Base-by-base conservation (phyloP, 2,329 filamentous ascomycete genomes). In the Xylaria sp. region DNA sequence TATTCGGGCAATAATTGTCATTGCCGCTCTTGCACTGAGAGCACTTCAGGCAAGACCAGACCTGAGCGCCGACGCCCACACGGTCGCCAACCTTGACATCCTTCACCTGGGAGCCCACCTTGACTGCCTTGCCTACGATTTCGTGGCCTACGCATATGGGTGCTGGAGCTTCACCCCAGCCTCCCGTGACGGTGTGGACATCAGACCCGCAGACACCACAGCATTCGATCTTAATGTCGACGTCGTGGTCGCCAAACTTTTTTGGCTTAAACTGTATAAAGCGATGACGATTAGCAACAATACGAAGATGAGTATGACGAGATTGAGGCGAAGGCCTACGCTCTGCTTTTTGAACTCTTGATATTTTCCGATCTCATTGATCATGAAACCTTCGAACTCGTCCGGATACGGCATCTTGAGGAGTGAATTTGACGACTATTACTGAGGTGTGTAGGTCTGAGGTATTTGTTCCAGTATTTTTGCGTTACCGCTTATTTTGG, bases 171-270 rank as follows among this genome's bases (percentile, higher is more conserved):
- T 77, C 76, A 28, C 77, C 76, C 77, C 78, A 81, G 18, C 80
- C 78, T 23, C 78, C 77, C 0, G 75, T 78, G 1, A 80, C 70
- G 4, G 76, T 78, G 70, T 81, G 86, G 18, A 88, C 82, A 72
- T 88, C 86, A 54, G 84, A 86, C 69, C 87, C 85, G 74, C 86
- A 88, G 37, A 88, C 81, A 76, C 89, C 88, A 74, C 89, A 90
- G 72, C 85, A 87, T 72, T 91, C 89, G 75, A 92, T 88, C 79
- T 90, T 89, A 78, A 92, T 87, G 73, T 92, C 90, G 73, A 92
- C 84, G 76, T 92, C 90, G 78, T 90, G 83, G 73, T 90, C 74
- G 20, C 74, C 74, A 39, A 79, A 79, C 20, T 65, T 67, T 65
- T 78, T 78, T 28, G 76, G 75, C 65, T 78, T 79, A 62, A 78